Evolutionary conservation across 208 protist genomes (phyloP), one percentile per base, ranked within the genome.

Genomic region (Leishmania mexicana): DNA sequence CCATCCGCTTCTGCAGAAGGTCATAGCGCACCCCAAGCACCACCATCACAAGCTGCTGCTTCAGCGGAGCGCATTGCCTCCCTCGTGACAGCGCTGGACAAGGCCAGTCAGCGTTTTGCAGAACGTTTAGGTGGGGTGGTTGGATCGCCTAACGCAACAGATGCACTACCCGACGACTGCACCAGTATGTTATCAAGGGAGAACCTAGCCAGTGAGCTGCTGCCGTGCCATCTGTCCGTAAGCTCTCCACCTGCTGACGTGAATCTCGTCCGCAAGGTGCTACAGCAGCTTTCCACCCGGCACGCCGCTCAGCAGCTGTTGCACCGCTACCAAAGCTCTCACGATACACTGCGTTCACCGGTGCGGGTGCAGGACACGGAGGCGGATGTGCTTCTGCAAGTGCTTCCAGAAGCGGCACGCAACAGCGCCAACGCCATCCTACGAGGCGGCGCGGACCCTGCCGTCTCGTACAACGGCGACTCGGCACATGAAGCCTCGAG

Each of bases 261-360:
- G 19, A 40, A 62, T 21, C 54, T 87, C 49, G 81, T 87, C 35
- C 58, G 17, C 40, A 49, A 74, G 62, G 87, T 70, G 45, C 45
- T 83, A 17, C n/a, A 83, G 84, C 21, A 83, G 11, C 83, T 79
- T 68, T 15, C 54, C 62, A 85, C 82, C 17, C 58, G 74, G 0
- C 72, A 71, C 13, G 58, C 78, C 74, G 75, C 49, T 76, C 83
- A 77, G 75, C 58, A 76, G 62, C 70, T 83, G 3, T 38, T 84
- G 35, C 54, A 40, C 51, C 65, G 65, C 49, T 57, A 78, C 65
- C 58, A 51, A 85, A n/a, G 28, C 57, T 1, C 53, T 35, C 40
- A 21, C 73, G 49, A 24, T 38, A 28, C 42, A 31, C 38, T 31
- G 5, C 78, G 73, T 7, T 7, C 15, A 1, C 78, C 82, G 3